Evolutionary conservation across 2,329 filamentous ascomycete species (phyloP).

Genomic region (Ilyonectria mors-panacis): DNA sequence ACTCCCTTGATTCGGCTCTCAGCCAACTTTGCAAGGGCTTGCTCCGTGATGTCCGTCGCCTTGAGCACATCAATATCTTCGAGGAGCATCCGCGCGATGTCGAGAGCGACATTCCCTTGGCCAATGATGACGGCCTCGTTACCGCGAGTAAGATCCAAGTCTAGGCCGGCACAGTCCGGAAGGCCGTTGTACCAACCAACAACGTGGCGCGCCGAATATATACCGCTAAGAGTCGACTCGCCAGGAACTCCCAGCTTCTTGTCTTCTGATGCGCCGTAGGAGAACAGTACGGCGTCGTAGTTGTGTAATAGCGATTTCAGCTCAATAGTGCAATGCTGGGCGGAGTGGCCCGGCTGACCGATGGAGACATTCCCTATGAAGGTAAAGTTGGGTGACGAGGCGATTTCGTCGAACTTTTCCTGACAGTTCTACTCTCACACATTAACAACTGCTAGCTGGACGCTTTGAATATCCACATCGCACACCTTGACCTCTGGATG

Average conservation of each 20-base stretch:
- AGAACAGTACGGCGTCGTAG: conserved; percentile 93
- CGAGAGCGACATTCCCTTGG: conserved; percentile 95
- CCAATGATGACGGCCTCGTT: conserved; percentile 92
- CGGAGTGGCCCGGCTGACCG: conserved; percentile 65
- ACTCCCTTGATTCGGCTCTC: conserved; percentile 84
- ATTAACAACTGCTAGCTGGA: neutral
- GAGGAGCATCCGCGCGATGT: conserved; percentile 90
- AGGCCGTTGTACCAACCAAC: conserved; percentile 99
- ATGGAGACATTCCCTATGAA: conserved; percentile 93
- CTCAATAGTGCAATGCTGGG: conserved; percentile 68
- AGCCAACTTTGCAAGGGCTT: conserved; percentile 81
- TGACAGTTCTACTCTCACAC: conserved; percentile 81
- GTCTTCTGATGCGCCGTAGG: conserved; percentile 92
- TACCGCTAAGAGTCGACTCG: conserved; percentile 78
- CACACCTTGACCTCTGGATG: conserved; percentile 96
- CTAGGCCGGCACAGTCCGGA: conserved; percentile 81
- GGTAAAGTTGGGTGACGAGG: conserved; percentile 84
- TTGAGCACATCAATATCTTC: conserved; percentile 80
- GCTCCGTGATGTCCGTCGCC: conserved; percentile 90
- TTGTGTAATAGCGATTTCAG: conserved; percentile 80
- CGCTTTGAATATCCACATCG: neutral
- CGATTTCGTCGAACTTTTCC: conserved; percentile 93
- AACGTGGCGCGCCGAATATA: conserved; percentile 92
- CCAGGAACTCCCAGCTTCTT: conserved; percentile 84
- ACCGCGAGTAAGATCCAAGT: conserved; percentile 80